phyloP scores from a whole-genome alignment of 257 asterid genomes.

The Catharanthus roseus region DNA sequence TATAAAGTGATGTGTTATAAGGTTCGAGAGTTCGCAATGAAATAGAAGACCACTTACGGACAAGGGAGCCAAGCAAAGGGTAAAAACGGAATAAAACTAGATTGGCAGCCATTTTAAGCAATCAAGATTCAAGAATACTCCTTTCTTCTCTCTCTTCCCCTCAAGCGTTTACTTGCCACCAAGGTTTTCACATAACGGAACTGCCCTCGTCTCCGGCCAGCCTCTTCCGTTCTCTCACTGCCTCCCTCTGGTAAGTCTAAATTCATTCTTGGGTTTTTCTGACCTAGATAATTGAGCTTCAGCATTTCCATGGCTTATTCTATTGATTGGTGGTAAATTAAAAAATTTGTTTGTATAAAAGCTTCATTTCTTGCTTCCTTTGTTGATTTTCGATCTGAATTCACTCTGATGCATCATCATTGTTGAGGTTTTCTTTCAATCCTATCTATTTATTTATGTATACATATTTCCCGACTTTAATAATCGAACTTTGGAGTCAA shows the following conservation, averaged over 20 bases:
- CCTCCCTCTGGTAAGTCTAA: slow-evolving; percentile 4
- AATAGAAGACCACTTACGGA: too few relatives aligned
- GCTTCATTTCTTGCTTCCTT: background rate
- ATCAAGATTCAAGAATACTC: slow-evolving; percentile 9
- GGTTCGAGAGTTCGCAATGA: too few relatives aligned
- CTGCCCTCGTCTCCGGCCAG: background rate
- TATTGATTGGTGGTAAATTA: background rate
- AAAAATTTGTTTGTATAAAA: background rate
- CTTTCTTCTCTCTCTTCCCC: background rate
- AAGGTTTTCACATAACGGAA: background rate
- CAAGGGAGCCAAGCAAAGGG: slow-evolving; percentile 5
- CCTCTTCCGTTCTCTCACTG: background rate
- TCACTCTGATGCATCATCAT: background rate
- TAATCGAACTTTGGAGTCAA: background rate
- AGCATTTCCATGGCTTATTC: background rate
- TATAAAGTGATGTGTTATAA: too few relatives aligned
- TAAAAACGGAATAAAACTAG: slow-evolving; percentile 11
- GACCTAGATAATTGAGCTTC: background rate
- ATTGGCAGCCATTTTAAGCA: slow-evolving; percentile 5
- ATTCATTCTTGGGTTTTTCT: background rate
- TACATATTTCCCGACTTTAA: background rate
- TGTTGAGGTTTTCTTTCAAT: background rate
- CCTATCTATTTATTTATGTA: background rate
- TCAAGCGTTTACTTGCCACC: background rate
- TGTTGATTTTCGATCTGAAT: slow-evolving; percentile 13